These are phyloP conservation scores for Tillandsia leiboldiana DNA, from an alignment of 176 grass and related monocot species.

Conservation along the genomic window DNA sequence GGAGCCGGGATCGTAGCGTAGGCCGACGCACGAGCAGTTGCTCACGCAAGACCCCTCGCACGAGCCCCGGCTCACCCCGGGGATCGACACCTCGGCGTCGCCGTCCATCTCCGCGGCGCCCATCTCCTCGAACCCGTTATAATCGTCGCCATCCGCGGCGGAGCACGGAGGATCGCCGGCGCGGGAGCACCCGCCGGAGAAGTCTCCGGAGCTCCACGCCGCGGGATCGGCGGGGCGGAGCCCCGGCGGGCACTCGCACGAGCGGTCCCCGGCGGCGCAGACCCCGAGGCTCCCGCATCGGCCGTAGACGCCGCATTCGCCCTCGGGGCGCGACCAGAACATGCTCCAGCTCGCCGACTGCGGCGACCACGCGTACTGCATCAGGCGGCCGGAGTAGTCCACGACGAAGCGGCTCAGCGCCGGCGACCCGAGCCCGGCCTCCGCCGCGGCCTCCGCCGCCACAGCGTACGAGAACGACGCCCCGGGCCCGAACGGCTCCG, in stretches of 20 bases:
- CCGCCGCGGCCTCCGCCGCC: background rate
- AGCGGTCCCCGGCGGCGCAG: background rate
- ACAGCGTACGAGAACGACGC: slow-evolving; percentile 10
- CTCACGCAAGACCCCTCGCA: slow-evolving; percentile 3
- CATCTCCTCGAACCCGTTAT: background rate
- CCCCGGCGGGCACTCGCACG: background rate
- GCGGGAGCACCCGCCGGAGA: slow-evolving; percentile 12
- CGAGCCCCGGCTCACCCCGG: background rate
- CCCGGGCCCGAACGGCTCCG: background rate
- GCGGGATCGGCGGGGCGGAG: slow-evolving; percentile 1
- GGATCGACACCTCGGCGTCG: background rate
- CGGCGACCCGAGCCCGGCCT: background rate
- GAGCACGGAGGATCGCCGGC: background rate
- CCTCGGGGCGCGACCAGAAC: slow-evolving; percentile 1
- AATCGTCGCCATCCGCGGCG: no score
- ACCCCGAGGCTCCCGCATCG: slow-evolving; percentile 2
- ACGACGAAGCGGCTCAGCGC: background rate
- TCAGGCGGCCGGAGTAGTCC: background rate
- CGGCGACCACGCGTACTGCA: slow-evolving; percentile 6
- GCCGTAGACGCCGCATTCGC: background rate
- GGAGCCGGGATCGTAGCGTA: slow-evolving; percentile 1
- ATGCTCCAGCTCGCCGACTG: slow-evolving; percentile 2
- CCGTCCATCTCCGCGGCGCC: background rate
- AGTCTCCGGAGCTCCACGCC: slow-evolving; percentile 8
- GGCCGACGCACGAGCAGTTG: slow-evolving; percentile 8